These are phyloP conservation scores for Fusarium aywerte DNA, from an alignment of 2,329 filamentous ascomycete species.

Conservation along the genomic window DNA sequence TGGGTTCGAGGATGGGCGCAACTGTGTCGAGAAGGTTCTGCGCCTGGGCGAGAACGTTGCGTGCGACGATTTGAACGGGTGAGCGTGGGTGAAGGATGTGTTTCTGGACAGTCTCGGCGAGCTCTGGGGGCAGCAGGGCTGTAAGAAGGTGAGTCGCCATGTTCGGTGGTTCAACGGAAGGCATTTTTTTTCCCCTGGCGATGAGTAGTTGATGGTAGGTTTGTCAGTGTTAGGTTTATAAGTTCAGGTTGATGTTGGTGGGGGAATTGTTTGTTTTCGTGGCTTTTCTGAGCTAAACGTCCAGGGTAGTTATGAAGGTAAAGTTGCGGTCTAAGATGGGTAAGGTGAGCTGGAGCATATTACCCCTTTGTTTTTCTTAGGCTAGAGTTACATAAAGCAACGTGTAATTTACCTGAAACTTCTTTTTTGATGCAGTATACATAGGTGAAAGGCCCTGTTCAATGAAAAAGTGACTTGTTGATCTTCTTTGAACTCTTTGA, in stretches of 20 bases:
- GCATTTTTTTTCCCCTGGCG: conserved; percentile 20
- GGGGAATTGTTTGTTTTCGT: conserved; percentile 28
- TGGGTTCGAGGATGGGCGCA: conserved; percentile 56
- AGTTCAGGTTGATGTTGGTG: conserved; percentile 11
- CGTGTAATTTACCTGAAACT: not conserved
- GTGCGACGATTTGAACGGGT: conserved; percentile 56
- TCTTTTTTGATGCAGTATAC: not conserved
- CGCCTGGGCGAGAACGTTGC: conserved; percentile 48
- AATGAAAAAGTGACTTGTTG: not conserved
- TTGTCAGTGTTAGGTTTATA: conserved; percentile 10
- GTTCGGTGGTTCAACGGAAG: conserved; percentile 48
- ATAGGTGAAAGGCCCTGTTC: not conserved
- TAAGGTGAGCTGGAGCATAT: conserved; percentile 9
- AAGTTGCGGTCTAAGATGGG: conserved; percentile 33
- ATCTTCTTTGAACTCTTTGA: not conserved
- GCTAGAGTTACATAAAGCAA: not conserved
- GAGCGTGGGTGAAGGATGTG: conserved; percentile 61
- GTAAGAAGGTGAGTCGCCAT: conserved; percentile 52
- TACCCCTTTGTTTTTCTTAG: conserved; percentile 5
- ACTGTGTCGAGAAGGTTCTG: conserved; percentile 48
- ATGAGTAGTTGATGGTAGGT: not conserved
- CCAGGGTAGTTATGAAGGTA: conserved; percentile 25
- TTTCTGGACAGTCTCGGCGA: conserved; percentile 57
- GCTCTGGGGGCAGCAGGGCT: conserved; percentile 58
- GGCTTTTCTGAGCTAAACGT: conserved; percentile 28